phyloP scores from a whole-genome alignment of 1,284 basidiomycete genomes.

The Ustilago curta region DNA sequence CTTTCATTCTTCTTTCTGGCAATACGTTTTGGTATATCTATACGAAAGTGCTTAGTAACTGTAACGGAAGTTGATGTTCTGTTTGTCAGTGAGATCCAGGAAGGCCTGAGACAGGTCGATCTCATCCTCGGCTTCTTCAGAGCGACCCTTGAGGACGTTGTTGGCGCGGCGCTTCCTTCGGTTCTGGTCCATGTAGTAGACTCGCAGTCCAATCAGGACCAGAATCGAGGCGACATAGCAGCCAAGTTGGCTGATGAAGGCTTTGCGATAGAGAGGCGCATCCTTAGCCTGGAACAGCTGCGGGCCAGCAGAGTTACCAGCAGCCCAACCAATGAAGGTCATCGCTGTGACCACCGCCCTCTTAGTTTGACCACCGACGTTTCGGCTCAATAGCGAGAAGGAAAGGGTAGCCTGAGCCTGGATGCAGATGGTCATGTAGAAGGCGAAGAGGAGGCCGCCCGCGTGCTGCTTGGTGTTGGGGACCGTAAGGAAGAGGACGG shows the following conservation, averaged over 20 bases:
- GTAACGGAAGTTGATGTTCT: conserved; percentile 52
- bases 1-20: no score
- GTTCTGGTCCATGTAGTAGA: conserved; percentile 73
- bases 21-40: no score
- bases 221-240: conserved; percentile 73
- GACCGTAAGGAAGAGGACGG: conserved; percentile 61
- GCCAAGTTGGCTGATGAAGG: conserved; percentile 73
- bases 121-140: conserved; percentile 37
- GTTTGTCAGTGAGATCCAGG: conserved; percentile 44
- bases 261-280: conserved; percentile 68
- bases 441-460: conserved; percentile 44
- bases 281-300: conserved; percentile 57
- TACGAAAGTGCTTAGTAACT: conserved; percentile 19
- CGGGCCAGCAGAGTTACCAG: conserved; percentile 56
- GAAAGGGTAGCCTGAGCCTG: conserved; percentile 53
- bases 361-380: conserved; percentile 69
- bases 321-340: conserved; percentile 55
- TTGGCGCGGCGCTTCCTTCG: conserved; percentile 59
- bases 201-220: conserved; percentile 70
- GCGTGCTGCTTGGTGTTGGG: conserved; percentile 35
- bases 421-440: conserved; percentile 45
- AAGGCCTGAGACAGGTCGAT: conserved; percentile 42
- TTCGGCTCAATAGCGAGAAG: conserved; percentile 71
- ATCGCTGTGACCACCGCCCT: conserved; percentile 42
- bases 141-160: conserved; percentile 34